These are phyloP conservation scores for Hanseniaspora nectarophila DNA, from an alignment of 805 yeast genomes.

Conservation along the genomic window DNA sequence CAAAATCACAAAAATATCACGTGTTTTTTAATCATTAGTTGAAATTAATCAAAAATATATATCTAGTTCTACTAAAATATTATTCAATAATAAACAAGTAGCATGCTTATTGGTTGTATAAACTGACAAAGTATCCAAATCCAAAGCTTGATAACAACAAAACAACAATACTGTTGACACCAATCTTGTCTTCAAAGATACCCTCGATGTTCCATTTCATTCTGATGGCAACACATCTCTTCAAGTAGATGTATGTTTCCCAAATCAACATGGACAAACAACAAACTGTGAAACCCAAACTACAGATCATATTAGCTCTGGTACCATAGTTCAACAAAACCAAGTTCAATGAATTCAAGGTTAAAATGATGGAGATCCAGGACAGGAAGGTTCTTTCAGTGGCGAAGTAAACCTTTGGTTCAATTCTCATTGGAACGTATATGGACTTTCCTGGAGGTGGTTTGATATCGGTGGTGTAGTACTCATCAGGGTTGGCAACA, in stretches of 20 bases:
- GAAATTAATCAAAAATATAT: background rate
- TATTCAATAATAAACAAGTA: too few species aligned
- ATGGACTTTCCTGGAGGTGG: constrained; percentile 86
- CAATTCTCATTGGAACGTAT: constrained; percentile 89
- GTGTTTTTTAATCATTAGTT: too few species aligned
- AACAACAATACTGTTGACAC: constrained; percentile 33
- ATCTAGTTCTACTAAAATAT: background rate
- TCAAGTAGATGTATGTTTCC: constrained; percentile 60
- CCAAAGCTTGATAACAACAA: constrained; percentile 43
- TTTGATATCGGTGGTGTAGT: constrained; percentile 42
- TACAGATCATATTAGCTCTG: constrained; percentile 59
- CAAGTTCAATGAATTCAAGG: constrained; percentile 80
- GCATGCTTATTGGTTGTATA: constrained; percentile 2
- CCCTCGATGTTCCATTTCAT: constrained; percentile 59
- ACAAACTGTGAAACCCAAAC: constrained; percentile 74
- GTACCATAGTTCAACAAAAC: constrained; percentile 78
- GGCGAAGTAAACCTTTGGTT: constrained; percentile 98
- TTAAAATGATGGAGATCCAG: constrained; percentile 85
- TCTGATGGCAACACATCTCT: constrained; percentile 75
- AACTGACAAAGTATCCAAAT: constrained; percentile 56
- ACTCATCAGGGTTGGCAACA: constrained; percentile 43
- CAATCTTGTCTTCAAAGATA: constrained; percentile 67
- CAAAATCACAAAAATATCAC: too few species aligned
- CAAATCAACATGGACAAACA: constrained; percentile 64
- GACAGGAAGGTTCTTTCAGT: constrained; percentile 89